A percentile compares a stretch with the other conserved stretches of the same genome.
Evolutionary conservation across 2,329 filamentous ascomycete genomes (phyloP).

Genomic region (Sarocladiaceae sp.): DNA sequence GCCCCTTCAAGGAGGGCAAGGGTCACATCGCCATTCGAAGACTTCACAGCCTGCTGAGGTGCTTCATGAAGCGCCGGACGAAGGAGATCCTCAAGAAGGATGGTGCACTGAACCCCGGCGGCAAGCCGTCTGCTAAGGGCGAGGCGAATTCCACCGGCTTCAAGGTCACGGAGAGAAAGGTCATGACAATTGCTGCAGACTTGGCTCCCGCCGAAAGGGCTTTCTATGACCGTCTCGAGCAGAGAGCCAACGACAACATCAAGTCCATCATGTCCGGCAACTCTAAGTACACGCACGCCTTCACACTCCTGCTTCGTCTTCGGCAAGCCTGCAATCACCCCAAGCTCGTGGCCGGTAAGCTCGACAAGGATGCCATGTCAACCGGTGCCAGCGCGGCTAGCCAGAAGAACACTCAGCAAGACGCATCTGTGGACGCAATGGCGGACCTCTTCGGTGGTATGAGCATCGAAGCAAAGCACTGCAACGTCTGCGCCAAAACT

Average conservation of each 20-base stretch:
- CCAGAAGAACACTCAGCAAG: conserved; percentile 38
- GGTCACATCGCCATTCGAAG: conserved; percentile 84
- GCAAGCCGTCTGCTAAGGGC: conserved; percentile 51
- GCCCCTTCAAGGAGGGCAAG: conserved; percentile 81
- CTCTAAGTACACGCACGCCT: conserved; percentile 85
- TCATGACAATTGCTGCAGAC: conserved; percentile 70
- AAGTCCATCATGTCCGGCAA: conserved; percentile 77
- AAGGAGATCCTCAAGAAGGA: conserved; percentile 94
- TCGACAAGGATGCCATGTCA: conserved; percentile 75
- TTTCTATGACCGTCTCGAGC: conserved; percentile 81
- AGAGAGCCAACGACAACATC: conserved; percentile 78
- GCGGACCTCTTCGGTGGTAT: conserved; percentile 82
- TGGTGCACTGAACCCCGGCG: conserved; percentile 71
- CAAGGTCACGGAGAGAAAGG: conserved; percentile 85
- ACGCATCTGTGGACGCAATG: conserved; percentile 70
- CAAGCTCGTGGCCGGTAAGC: conserved; percentile 75
- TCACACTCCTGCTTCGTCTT: conserved; percentile 84
- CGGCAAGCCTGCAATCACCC: conserved; percentile 95
- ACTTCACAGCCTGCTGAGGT: conserved; percentile 76
- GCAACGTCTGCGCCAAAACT: conserved; percentile 73
- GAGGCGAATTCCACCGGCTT: conserved; percentile 59
- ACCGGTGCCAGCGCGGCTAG: conserved; percentile 42
- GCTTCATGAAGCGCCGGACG: conserved; percentile 97
- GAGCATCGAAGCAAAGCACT: conserved; percentile 66
- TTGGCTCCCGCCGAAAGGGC: conserved; percentile 74